Conservation (phyloP, 176 grass and related monocot genomes). For the Sorghum bicolor region DNA sequence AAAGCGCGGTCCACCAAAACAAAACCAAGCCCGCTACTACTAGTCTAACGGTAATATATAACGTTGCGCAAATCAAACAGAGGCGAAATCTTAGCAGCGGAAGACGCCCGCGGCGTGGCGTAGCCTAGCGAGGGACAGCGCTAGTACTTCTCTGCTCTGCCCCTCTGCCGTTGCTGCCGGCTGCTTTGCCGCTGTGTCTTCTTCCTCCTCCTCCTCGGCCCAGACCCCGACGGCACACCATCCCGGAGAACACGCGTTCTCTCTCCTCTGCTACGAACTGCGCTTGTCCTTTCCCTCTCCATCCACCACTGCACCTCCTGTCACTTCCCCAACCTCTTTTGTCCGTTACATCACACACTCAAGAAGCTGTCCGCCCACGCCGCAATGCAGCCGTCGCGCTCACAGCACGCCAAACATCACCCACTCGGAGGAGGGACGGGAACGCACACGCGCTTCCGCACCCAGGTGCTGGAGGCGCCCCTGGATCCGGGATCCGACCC, state of each 20-base stretch:
- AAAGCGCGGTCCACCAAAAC: neutral
- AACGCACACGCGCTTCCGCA: slow-evolving; percentile 23
- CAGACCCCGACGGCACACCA: neutral
- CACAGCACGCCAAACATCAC: slow-evolving; percentile 29
- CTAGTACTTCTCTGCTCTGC: neutral
- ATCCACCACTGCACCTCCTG: neutral
- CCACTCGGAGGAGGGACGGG: neutral
- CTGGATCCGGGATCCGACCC: neutral
- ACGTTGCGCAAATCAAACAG: neutral
- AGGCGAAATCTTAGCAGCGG: slow-evolving; percentile 9
- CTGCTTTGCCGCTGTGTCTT: neutral
- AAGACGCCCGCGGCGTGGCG: neutral
- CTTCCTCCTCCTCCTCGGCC: neutral
- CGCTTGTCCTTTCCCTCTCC: neutral
- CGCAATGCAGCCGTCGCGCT: slow-evolving; percentile 40
- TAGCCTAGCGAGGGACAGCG: neutral
- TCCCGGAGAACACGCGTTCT: neutral
- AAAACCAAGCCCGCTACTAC: neutral
- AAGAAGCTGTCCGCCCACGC: slow-evolving; percentile 25
- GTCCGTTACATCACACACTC: slow-evolving; percentile 29
- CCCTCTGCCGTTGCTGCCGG: neutral
- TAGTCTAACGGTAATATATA: slow-evolving; percentile 42
- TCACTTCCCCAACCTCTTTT: slow-evolving; percentile 46
- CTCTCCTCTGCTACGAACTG: neutral
- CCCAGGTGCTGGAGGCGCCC: slow-evolving; percentile 12